Evolutionary conservation across 805 yeast genomes (phyloP).

Genomic region (Clavispora carvajalis): DNA sequence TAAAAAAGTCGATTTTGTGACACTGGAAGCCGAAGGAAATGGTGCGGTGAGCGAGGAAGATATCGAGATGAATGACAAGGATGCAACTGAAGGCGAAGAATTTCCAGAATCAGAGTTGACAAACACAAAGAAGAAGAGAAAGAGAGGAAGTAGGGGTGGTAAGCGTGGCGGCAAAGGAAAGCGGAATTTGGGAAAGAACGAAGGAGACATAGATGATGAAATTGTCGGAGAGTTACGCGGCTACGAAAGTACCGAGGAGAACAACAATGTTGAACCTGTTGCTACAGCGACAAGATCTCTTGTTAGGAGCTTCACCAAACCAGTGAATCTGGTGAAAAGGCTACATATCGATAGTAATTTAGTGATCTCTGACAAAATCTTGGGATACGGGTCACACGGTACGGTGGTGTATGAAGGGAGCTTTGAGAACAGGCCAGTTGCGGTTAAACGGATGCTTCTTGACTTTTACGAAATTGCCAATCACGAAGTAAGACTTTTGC

Average conservation of each 20-base stretch:
- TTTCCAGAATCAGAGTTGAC: constrained; percentile 6
- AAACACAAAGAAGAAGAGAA: constrained; percentile 51
- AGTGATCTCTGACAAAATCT: constrained; percentile 62
- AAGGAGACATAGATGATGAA: constrained; percentile 14
- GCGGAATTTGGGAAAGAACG: constrained; percentile 29
- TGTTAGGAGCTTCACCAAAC: constrained; percentile 17
- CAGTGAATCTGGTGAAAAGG: constrained; percentile 18
- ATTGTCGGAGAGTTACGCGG: constrained; percentile 1
- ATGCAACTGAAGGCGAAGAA: background rate
- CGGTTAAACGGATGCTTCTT: constrained; percentile 87
- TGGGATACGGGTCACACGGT: constrained; percentile 96
- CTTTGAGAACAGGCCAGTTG: constrained; percentile 91
- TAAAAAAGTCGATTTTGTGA: constrained; percentile 7
- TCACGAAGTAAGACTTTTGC: constrained; percentile 80
- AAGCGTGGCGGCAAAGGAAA: constrained; percentile 40
- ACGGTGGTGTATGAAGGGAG: constrained; percentile 89
- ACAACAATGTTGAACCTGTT: constrained; percentile 1
- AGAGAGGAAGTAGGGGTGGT: constrained; percentile 85
- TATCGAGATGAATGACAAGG: background rate
- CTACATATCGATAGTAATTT: constrained; percentile 47
- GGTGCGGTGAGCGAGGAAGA: no score
- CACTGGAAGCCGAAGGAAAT: no score
- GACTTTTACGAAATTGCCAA: constrained; percentile 93
- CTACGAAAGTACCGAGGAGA: constrained; percentile 7
- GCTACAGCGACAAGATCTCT: constrained; percentile 21